Percentiles rank a stretch among this genome's conserved stretches.
phyloP scores from a whole-genome alignment of 1,284 basidiomycete species.

The Tilletia caries region DNA sequence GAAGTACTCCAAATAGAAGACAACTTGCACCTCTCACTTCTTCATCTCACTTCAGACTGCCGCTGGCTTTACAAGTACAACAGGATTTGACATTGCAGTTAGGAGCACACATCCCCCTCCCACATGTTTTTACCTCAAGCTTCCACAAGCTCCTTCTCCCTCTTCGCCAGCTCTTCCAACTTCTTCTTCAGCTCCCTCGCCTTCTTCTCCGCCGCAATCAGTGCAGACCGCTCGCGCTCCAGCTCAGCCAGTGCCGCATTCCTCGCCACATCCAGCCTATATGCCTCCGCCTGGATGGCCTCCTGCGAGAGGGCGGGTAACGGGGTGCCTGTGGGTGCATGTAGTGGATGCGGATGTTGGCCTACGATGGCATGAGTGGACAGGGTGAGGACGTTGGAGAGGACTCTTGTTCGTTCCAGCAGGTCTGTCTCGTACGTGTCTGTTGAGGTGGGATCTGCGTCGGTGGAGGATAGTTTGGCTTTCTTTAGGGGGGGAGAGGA shows the following conservation, averaged over 20 bases:
- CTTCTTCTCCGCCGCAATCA: conserved; percentile 50
- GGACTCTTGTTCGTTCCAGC: neutral
- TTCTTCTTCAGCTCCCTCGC: conserved; percentile 33
- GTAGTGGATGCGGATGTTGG: conserved; percentile 42
- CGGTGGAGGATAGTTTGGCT: neutral
- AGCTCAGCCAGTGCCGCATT: conserved; percentile 61
- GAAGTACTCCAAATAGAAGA: too few relatives aligned
- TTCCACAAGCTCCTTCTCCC: conserved; percentile 1
- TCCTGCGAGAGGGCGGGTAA: conserved; percentile 65
- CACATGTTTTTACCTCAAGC: neutral
- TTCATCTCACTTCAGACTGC: too few relatives aligned
- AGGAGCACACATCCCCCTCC: too few relatives aligned
- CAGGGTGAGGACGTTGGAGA: conserved; percentile 3
- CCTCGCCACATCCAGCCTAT: conserved; percentile 72
- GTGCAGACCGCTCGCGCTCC: conserved; percentile 44
- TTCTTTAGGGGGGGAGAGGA: neutral
- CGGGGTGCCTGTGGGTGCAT: conserved; percentile 45
- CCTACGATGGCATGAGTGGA: neutral
- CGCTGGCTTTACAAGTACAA: conserved; percentile 7
- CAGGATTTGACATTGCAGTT: neutral
- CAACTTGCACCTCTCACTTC: too few relatives aligned
- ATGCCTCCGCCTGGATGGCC: conserved; percentile 78
- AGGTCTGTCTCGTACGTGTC: neutral
- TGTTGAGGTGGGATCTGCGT: neutral
- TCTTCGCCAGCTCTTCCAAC: conserved; percentile 15